Conservation (phyloP, 805 yeast species). For the Wickerhamiella alocasiicola region DNA sequence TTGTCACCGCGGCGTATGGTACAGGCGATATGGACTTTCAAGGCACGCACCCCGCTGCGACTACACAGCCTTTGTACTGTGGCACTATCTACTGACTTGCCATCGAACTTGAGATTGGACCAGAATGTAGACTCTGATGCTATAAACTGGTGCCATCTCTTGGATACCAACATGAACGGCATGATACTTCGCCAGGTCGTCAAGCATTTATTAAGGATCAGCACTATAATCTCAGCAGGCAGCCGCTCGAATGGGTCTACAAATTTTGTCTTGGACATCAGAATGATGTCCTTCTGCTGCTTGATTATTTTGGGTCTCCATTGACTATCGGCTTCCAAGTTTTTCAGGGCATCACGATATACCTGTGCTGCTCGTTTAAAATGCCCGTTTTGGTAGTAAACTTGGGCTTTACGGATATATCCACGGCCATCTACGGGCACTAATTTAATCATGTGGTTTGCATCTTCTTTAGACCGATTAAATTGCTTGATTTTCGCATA, state of each 20-base stretch:
- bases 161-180: not conserved
- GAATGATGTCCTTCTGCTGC: not conserved
- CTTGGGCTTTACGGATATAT: constrained; percentile 1
- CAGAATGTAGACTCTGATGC: constrained; percentile 5
- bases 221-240: not conserved
- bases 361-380: not conserved
- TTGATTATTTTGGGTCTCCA: not conserved
- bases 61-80: not conserved
- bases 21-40: not conserved
- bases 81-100: not conserved
- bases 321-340: not conserved
- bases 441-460: not conserved
- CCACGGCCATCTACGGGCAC: constrained; percentile 5
- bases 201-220: not conserved
- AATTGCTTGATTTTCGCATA: not conserved
- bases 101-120: not conserved
- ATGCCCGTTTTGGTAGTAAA: not conserved
- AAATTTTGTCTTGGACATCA: not conserved
- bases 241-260: constrained; percentile 2
- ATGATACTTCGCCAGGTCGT: not conserved
- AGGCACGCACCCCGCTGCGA: not conserved
- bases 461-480: constrained; percentile 5
- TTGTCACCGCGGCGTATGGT: not conserved
- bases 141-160: not conserved
- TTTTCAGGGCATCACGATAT: not conserved